Base-by-base conservation (phyloP, 495 filamentous ascomycete genomes). In the Tuber melanosporum region DNA sequence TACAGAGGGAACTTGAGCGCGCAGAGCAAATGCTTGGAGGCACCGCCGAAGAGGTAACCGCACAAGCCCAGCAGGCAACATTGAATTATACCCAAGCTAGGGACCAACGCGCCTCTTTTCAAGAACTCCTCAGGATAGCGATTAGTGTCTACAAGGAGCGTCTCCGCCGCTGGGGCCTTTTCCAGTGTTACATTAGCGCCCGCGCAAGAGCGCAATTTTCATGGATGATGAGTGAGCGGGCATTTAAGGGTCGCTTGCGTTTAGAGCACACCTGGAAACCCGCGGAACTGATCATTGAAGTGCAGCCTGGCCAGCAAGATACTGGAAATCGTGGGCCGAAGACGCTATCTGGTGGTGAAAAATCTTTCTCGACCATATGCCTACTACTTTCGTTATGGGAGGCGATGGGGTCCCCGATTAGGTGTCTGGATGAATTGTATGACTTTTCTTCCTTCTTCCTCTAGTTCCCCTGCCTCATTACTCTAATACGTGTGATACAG, bases 301-400 rank as follows among this genome's bases (percentile, higher is more conserved):
- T 96, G 93, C 47, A 96, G 97, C 84, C 91, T 90, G 83, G 94
- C 90, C 17, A 86, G 84, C 71, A 89, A 87, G 79, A 87, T 85
- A 75, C 89, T 87, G 45, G 95, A 91, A 36, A 77, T 26, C 89
- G 95, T 46, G 91, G 91, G 78, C 93, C 95, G 70, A 97, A 92
- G 85, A 97, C 95, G 6, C 87, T 99, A 14, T 97, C 93, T 10
- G 95, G 95, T 71, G 95, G 95, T 57, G 95, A 99, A 85, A 98
- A 98, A 83, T 97, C 94, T 0, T 99, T 98, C 85, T 96, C 94
- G 1, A 95, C 94, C 19, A 95, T 98, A 75, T 99, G 95, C 84
- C 87, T 99, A 73, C 86, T 99, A 57, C 87, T 99, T 44, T 89
- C 93, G 32, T 90, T 99, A 36, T 99, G 95, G 95, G 95, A 98